Evolutionary conservation across 1,284 basidiomycete genomes (phyloP), one percentile per base, ranked within the genome.

Genomic region (Trichosporon coremiiforme): DNA sequence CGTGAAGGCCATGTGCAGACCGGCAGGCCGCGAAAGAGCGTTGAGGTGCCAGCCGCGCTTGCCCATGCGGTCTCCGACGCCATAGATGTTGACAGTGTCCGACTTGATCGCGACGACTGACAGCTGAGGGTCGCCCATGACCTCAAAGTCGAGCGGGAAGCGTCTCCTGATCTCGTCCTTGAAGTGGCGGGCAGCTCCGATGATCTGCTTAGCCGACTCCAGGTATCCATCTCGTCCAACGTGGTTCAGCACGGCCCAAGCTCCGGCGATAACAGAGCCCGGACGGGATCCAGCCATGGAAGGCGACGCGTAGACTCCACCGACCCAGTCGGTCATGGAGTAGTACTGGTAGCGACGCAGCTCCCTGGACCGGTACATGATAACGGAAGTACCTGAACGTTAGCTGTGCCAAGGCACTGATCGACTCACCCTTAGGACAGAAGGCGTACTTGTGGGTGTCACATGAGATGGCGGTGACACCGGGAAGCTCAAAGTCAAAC

Each of bases 181-280:
- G 73, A 79, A 80, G 12, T 70, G 31, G 17, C 82, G 76, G 8
- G 82, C 75, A 10, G 66, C 87, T n/a, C 76, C 86, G 57, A 99
- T 92, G 72, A 99, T 98, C 57, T 87, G 84, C 33, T 87, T 87
- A 80, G 95, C 98, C 0, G 94, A 95, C 70, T 89, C 86, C n/a
- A 93, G 87, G 85, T 99, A 99, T 15, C 97, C 97, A 89, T 91
- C 87, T 70, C 90, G 86, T 33, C 96, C 96, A 85, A 97, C 90
- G 80, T 92, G 89, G 78, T 96, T 91, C 90, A 98, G 90, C 0
- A 94, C 94, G 3, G 96, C 94, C 95, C 95, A 99, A 17, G 94
- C 91, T 57, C 94, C 96, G 12, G 96, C 96, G 71, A 99, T 92
- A 70, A 98, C 85, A 0, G 94, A 90, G 9, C 96, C 96, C 0